Conservation (phyloP, 2,329 filamentous ascomycete species). For the Xylariaceae sp. region DNA sequence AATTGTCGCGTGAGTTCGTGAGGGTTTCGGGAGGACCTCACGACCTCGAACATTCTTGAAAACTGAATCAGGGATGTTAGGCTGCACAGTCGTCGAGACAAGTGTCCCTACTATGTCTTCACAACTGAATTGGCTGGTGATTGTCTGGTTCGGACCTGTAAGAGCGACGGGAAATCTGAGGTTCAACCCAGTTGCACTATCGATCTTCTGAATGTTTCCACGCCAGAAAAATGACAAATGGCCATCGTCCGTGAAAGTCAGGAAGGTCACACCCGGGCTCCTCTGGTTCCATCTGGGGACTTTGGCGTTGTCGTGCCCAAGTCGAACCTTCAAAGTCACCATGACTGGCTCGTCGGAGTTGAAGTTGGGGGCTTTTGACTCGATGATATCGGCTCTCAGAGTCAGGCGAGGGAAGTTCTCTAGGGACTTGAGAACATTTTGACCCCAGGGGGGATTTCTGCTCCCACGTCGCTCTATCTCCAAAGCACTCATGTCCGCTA, state of each 20-base stretch:
- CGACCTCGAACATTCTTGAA: slow-evolving; percentile 22
- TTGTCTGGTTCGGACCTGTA: slow-evolving; percentile 48
- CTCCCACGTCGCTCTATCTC: slow-evolving; percentile 73
- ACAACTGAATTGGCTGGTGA: slow-evolving; percentile 72
- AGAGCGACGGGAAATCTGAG: slow-evolving; percentile 58
- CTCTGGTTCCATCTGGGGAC: slow-evolving; percentile 60
- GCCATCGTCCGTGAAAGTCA: slow-evolving; percentile 69
- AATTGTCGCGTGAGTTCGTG: slow-evolving; percentile 1
- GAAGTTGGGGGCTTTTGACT: slow-evolving; percentile 30
- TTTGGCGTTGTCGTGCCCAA: slow-evolving; percentile 69
- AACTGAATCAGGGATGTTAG: slow-evolving; percentile 31
- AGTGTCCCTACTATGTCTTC: slow-evolving; percentile 73
- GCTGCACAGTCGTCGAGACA: slow-evolving; percentile 26
- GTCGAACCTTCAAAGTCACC: slow-evolving; percentile 60
- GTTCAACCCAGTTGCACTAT: slow-evolving; percentile 52
- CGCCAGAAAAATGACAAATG: slow-evolving; percentile 65
- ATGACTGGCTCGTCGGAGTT: slow-evolving; percentile 43
- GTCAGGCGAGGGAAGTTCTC: slow-evolving; percentile 63
- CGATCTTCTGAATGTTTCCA: slow-evolving; percentile 60
- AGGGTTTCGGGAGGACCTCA: not conserved
- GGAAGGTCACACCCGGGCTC: slow-evolving; percentile 66
- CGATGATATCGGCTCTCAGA: slow-evolving; percentile 36
- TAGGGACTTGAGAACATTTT: slow-evolving; percentile 61
- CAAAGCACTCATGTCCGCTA: slow-evolving; percentile 63
- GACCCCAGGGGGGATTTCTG: slow-evolving; percentile 79